A percentile compares a stretch with the other conserved stretches of the same genome.
Evolutionary conservation across 2,329 filamentous ascomycete genomes (phyloP).

Genomic region (Ophiocordyceps camponoti-leonardi): DNA sequence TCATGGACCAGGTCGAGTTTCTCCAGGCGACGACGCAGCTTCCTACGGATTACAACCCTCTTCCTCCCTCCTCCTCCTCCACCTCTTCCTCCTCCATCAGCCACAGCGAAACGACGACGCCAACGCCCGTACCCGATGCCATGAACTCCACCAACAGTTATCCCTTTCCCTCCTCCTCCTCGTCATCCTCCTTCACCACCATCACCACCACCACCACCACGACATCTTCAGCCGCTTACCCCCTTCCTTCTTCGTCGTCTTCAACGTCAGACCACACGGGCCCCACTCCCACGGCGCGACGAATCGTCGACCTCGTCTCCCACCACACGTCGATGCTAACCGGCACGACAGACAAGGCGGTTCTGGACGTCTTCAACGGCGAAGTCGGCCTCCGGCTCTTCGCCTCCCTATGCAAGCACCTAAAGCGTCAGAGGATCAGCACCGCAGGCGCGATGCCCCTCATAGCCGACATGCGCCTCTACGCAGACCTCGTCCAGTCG

Average conservation of each 20-base stretch:
- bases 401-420: constrained; percentile 82
- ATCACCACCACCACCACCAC: neutral
- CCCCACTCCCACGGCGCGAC: constrained; percentile 60
- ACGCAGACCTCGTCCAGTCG: constrained; percentile 54
- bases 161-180: neutral
- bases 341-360: constrained; percentile 92
- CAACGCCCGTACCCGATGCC: neutral
- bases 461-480: constrained; percentile 93
- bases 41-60: constrained; percentile 81
- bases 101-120: neutral
- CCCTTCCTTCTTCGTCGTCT: neutral
- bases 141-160: too few relatives aligned
- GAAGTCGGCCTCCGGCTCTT: constrained; percentile 92
- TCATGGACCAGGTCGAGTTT: constrained; percentile 97
- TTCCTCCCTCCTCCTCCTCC: constrained; percentile 9
- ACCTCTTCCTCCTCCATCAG: constrained; percentile 4
- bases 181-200: neutral
- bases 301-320: constrained; percentile 70
- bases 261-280: constrained; percentile 28
- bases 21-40: constrained; percentile 76
- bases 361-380: constrained; percentile 96
- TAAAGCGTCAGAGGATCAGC: constrained; percentile 88
- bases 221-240: neutral
- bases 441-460: constrained; percentile 79
- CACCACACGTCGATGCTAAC: constrained; percentile 85